Percentiles rank a stretch among this genome's conserved stretches.
These are phyloP conservation scores for Fabrea salina DNA, from an alignment of 169 alveolate genomes.

Conservation along the genomic window DNA sequence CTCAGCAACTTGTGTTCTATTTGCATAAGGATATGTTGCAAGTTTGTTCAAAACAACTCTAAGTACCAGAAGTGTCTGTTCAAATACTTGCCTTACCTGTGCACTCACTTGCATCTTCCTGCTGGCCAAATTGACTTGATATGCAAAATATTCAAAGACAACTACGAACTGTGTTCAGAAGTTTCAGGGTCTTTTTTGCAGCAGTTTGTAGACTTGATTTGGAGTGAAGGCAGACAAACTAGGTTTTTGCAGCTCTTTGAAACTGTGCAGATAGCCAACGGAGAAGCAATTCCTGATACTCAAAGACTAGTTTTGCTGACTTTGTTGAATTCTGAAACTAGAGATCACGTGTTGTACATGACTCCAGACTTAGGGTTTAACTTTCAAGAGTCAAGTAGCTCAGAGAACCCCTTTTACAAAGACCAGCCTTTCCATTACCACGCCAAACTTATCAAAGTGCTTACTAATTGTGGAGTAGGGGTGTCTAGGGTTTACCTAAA, in stretches of 20 bases:
- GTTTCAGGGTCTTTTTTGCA: background rate
- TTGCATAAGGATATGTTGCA: background rate
- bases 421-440: conserved; percentile 20
- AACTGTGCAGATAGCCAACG: background rate
- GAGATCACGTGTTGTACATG: background rate
- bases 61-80: conserved; percentile 24
- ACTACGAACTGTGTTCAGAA: background rate
- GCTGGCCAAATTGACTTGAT: conserved; percentile 15
- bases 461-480: conserved; percentile 22
- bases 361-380: background rate
- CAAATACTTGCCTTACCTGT: background rate
- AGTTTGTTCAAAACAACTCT: conserved; percentile 16
- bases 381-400: background rate
- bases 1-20: background rate
- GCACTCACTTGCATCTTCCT: background rate
- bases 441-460: background rate
- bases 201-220: background rate
- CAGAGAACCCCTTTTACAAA: background rate
- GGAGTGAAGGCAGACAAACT: conserved; percentile 15
- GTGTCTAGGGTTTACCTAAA: conserved; percentile 18
- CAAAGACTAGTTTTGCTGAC: conserved; percentile 13
- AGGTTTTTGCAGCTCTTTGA: conserved; percentile 19
- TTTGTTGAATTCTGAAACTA: background rate
- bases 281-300: conserved; percentile 3
- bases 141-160: conserved; percentile 20